phyloP scores from a whole-genome alignment of 177 flowering plant genomes.

The Telopea speciosissima region DNA sequence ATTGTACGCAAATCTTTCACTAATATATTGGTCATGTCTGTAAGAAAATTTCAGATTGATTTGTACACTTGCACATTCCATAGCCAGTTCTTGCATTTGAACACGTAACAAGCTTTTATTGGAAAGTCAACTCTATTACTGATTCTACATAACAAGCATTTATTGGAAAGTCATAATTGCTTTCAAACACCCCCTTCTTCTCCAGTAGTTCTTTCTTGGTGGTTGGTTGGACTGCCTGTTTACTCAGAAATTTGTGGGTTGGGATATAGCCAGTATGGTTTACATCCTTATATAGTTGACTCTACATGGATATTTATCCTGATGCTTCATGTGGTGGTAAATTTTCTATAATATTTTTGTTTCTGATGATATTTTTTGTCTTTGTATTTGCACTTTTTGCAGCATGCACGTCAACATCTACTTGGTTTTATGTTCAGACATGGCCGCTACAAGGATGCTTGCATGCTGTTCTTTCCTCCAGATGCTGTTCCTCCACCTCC shows the following conservation, averaged over 20 bases:
- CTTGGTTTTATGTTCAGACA: constrained; percentile 88
- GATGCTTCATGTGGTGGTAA: not conserved
- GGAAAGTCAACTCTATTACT: not conserved
- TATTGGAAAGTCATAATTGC: not conserved
- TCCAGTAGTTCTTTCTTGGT: not conserved
- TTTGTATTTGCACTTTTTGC: constrained; percentile 24
- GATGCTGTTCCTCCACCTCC: constrained; percentile 65
- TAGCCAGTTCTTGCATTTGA: not conserved
- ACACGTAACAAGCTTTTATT: not conserved
- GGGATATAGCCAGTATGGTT: not conserved
- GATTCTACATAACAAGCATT: too few species aligned
- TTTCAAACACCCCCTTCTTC: too few species aligned
- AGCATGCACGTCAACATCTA: constrained; percentile 84
- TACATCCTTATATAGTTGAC: not conserved
- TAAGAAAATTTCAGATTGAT: not conserved
- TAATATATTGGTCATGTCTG: not conserved
- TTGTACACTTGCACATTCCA: not conserved
- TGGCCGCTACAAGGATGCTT: constrained; percentile 80
- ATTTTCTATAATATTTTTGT: too few species aligned
- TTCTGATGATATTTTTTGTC: not conserved
- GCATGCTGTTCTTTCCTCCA: constrained; percentile 82
- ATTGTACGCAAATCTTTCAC: not conserved
- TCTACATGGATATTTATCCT: too few species aligned
- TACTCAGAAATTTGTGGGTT: not conserved
- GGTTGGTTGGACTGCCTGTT: too few species aligned